These are phyloP conservation scores for Coix lacrymajobi DNA, from an alignment of 176 grass and related monocot genomes.

Conservation along the genomic window DNA sequence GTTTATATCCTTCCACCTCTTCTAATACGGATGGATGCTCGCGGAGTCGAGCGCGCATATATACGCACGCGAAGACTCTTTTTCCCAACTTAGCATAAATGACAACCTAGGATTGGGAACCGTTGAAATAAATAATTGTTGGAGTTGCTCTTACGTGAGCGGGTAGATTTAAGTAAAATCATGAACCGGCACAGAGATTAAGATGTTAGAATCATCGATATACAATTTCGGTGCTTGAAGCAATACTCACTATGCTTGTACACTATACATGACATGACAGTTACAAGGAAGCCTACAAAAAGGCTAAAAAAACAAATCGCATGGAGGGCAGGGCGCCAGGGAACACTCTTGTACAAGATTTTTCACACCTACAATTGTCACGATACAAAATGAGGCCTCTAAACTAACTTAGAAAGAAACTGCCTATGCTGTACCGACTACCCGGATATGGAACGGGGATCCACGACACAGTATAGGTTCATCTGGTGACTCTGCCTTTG, in stretches of 20 bases:
- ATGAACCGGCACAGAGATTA: neutral
- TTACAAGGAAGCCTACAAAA: constrained; percentile 26
- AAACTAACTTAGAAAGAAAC: constrained; percentile 19
- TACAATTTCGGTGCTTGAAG: neutral
- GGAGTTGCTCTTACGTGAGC: too few species aligned
- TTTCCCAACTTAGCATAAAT: too few species aligned
- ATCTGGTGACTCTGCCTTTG: constrained; percentile 58
- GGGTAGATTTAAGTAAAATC: too few species aligned
- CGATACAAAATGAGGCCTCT: constrained; percentile 15
- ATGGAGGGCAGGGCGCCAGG: neutral
- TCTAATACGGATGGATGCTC: too few species aligned
- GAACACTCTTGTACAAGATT: constrained; percentile 32
- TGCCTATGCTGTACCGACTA: constrained; percentile 59
- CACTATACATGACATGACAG: constrained; percentile 41
- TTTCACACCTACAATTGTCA: constrained; percentile 24
- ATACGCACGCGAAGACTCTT: too few species aligned
- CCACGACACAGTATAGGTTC: constrained; percentile 92
- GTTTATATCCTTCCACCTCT: too few species aligned
- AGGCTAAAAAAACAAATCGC: constrained; percentile 28
- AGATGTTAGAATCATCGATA: neutral
- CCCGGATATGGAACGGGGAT: constrained; percentile 72
- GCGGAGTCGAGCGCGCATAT: too few species aligned
- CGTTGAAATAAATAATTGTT: too few species aligned
- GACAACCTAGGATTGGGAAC: too few species aligned
- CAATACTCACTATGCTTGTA: constrained; percentile 30